Conservation (phyloP, 208 protist genomes). For the Zelonia costaricensis region DNA sequence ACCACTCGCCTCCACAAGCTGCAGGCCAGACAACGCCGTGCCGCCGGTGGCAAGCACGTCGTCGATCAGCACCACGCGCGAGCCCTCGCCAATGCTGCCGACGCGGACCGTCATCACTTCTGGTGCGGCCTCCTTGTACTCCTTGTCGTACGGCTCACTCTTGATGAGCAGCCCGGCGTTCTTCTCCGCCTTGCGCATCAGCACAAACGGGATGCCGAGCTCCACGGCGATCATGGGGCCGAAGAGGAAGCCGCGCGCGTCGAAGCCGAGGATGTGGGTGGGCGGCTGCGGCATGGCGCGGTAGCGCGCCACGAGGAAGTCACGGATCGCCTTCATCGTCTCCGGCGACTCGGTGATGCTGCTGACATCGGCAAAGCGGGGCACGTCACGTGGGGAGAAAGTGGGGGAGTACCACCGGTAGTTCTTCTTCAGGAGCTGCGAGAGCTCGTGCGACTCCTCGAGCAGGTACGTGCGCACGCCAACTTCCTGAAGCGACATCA, state of each 20-base stretch:
- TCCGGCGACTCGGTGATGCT: conserved; percentile 83
- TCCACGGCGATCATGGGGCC: conserved; percentile 87
- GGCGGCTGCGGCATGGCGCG: conserved; percentile 48
- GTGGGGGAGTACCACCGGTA: conserved; percentile 89
- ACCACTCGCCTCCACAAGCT: conserved; percentile 81
- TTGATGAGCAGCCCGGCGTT: conserved; percentile 87
- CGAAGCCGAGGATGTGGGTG: conserved; percentile 88
- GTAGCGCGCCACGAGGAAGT: conserved; percentile 87
- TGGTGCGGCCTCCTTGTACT: conserved; percentile 82
- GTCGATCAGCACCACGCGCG: conserved; percentile 91
- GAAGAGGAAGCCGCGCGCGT: conserved; percentile 91
- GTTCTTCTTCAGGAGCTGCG: conserved; percentile 45
- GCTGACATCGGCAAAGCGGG: conserved; percentile 87
- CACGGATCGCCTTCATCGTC: conserved; percentile 75
- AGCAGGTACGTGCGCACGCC: conserved; percentile 51
- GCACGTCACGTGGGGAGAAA: conserved; percentile 90
- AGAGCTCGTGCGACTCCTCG: conserved; percentile 39
- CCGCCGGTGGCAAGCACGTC: conserved; percentile 93
- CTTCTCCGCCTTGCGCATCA: conserved; percentile 89
- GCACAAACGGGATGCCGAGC: conserved; percentile 89
- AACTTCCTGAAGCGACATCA: conserved; percentile 60
- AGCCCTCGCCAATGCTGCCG: conserved; percentile 66
- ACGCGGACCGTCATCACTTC: conserved; percentile 88
- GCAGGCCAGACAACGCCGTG: conserved; percentile 86
- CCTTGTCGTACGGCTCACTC: conserved; percentile 87